These are phyloP conservation scores for Phytophthora quininea DNA, from an alignment of 352 stramenopile species.

Conservation along the genomic window DNA sequence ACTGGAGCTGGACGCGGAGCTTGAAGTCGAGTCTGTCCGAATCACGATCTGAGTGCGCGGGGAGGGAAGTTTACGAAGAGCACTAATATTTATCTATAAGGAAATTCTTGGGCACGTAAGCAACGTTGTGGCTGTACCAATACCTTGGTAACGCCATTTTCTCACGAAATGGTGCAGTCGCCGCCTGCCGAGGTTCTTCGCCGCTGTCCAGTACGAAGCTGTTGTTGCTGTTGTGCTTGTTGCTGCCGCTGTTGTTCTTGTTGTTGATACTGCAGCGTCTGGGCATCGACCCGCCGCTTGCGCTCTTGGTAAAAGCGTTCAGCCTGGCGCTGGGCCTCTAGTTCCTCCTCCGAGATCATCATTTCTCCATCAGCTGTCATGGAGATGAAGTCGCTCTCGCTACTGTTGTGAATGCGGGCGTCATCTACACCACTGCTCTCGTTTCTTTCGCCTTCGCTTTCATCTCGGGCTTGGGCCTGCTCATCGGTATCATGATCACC, in stretches of 20 bases:
- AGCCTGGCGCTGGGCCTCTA: conserved; percentile 73
- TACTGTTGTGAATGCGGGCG: conserved; percentile 11
- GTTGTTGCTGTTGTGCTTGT: conserved; percentile 40
- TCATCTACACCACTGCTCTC: conserved; percentile 28
- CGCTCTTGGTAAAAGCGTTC: conserved; percentile 79
- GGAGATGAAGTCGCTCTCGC: conserved; percentile 48
- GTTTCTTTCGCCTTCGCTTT: conserved; percentile 9
- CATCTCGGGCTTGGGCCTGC: neutral
- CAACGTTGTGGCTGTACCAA: conserved; percentile 2
- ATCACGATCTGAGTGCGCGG: conserved; percentile 58
- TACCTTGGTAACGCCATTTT: neutral
- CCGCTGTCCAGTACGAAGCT: conserved; percentile 18
- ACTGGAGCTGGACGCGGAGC: conserved; percentile 48
- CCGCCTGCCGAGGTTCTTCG: conserved; percentile 22
- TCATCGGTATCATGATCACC: conserved; percentile 6
- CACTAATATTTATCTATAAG: conserved; percentile 38
- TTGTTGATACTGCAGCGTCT: conserved; percentile 43
- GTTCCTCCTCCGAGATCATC: conserved; percentile 61
- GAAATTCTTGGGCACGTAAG: conserved; percentile 11
- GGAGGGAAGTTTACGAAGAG: conserved; percentile 23
- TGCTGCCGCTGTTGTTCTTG: conserved; percentile 32
- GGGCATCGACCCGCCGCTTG: conserved; percentile 55
- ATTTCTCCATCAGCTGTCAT: conserved; percentile 57
- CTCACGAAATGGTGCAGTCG: conserved; percentile 66
- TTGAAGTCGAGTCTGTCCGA: conserved; percentile 36